A percentile compares a stretch with the other conserved stretches of the same genome.
Conservation (phyloP, 768 basidiomycete genomes). For the Suillus luteus region DNA sequence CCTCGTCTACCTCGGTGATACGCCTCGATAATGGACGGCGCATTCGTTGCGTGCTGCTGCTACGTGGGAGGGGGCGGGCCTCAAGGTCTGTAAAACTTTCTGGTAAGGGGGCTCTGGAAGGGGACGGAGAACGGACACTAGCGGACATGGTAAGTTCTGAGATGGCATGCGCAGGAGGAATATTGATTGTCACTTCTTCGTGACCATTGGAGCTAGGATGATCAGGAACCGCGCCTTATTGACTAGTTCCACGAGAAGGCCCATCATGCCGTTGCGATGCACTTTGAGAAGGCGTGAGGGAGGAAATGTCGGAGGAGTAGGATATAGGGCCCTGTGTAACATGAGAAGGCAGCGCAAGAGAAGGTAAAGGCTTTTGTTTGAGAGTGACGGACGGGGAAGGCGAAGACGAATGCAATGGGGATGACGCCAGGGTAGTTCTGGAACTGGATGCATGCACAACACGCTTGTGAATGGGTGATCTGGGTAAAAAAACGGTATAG, state of each 20-base stretch:
- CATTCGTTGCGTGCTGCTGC: slow-evolving; percentile 10
- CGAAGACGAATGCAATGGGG: slow-evolving; percentile 9
- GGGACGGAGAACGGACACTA: slow-evolving; percentile 9
- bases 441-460: not conserved
- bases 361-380: slow-evolving; percentile 13
- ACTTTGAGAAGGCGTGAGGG: slow-evolving; percentile 75
- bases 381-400: slow-evolving; percentile 6
- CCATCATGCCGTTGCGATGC: slow-evolving; percentile 54
- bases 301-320: slow-evolving; percentile 56
- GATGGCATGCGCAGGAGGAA: slow-evolving; percentile 32
- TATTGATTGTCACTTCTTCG: slow-evolving; percentile 20
- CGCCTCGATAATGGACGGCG: slow-evolving; percentile 27
- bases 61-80: too few relatives aligned
- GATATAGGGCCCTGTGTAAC: slow-evolving; percentile 20
- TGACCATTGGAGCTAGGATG: slow-evolving; percentile 1
- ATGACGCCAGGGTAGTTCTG: slow-evolving; percentile 9
- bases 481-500: not conserved
- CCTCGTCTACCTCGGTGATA: slow-evolving; percentile 29
- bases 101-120: slow-evolving; percentile 4
- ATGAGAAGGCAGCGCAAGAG: slow-evolving; percentile 15
- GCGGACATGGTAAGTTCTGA: slow-evolving; percentile 30
- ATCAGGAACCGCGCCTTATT: slow-evolving; percentile 19
- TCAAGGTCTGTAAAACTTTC: not conserved
- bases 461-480: not conserved
- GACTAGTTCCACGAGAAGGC: slow-evolving; percentile 22